Base-by-base conservation (phyloP, 2,329 filamentous ascomycete genomes). In the Byssochlamys sp. region DNA sequence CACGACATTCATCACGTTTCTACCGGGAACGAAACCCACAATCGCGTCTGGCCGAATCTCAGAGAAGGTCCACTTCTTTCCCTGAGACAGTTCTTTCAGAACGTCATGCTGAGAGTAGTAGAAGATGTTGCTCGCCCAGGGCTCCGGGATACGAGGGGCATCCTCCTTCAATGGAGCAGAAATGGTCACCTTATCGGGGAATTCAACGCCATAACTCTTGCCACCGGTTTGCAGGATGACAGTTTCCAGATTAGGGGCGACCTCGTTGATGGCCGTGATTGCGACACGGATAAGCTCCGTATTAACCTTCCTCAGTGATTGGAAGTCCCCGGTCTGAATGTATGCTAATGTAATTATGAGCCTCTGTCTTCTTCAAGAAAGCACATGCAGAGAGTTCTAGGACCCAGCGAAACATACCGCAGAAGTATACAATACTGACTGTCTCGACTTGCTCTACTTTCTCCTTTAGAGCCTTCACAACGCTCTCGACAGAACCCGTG, bases 341-440 rank as follows among this genome's bases (percentile, higher is more conserved):
- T 61, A 63, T n/a, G 54, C 59, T 61, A 12, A 10, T 2, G 11
- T 6, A 56, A 28, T 54, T 3, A 33, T n/a, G 31, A 49, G 45
- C 45, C 7, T 9, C n/a, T 9, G n/a, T 3, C 24, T 10, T 49
- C 24, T 11, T 26, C 19, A 19, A 19, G n/a, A 49, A 49, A 49
- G n/a, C n/a, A 2, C 4, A 49, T 6, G 45, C 4, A 49, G n/a
- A 49, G 10, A 49, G 45, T 33, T 33, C 31, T 33, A 33, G 14
- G 10, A 52, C 26, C 12, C 50, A 45, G 35, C 27, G 49, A 55
- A 55, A 55, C 62, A 51, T 59, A 70, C 67, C 68, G 35, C 71
- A 73, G 55, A 73, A 75, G 63, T 70, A 75, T 2, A 75, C 73
- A 55, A 73, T 67, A 1, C 71, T 66, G 2, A 75, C 72, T 7